phyloP scores from a whole-genome alignment of 805 yeast genomes.

The Pichia phayaonensis region DNA sequence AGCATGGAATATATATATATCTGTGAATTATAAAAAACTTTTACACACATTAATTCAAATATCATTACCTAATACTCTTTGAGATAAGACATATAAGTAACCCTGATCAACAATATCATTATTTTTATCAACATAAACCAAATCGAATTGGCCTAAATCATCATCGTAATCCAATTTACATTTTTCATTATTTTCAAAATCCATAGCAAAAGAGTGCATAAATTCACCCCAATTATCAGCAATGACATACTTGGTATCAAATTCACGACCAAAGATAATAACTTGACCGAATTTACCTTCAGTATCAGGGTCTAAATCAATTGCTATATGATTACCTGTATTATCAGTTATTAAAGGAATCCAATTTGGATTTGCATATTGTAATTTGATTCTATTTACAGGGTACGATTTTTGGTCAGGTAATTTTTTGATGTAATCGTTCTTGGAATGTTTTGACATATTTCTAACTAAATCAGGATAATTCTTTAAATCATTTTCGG shows the following conservation, averaged over 20 bases:
- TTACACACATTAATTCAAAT: background rate
- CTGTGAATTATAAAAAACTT: background rate
- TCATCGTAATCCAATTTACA: slow-evolving; percentile 8
- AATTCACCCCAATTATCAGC: slow-evolving; percentile 88
- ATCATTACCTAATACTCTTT: slow-evolving; percentile 1
- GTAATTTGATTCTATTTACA: slow-evolving; percentile 55
- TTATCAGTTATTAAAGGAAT: slow-evolving; percentile 81
- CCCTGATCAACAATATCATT: slow-evolving; percentile 4
- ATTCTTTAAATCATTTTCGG: slow-evolving; percentile 13
- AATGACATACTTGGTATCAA: slow-evolving; percentile 74
- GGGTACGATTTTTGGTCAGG: slow-evolving; percentile 63
- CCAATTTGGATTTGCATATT: slow-evolving; percentile 82
- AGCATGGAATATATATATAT: background rate
- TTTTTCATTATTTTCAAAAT: slow-evolving; percentile 23
- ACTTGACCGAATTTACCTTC: slow-evolving; percentile 78
- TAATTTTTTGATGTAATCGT: slow-evolving; percentile 32
- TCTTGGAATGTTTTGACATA: slow-evolving; percentile 17
- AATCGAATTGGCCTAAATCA: slow-evolving; percentile 4
- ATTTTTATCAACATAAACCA: slow-evolving; percentile 6
- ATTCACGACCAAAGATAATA: slow-evolving; percentile 84
- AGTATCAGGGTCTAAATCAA: slow-evolving; percentile 74
- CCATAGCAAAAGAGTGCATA: slow-evolving; percentile 69
- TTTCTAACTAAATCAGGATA: slow-evolving; percentile 21
- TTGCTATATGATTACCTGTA: slow-evolving; percentile 81
- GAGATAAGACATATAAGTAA: slow-evolving; percentile 6